Percentiles rank a stretch among this genome's conserved stretches.
These are phyloP conservation scores for Jamesozyma rosinii DNA, from an alignment of 805 yeast genomes.

Conservation along the genomic window DNA sequence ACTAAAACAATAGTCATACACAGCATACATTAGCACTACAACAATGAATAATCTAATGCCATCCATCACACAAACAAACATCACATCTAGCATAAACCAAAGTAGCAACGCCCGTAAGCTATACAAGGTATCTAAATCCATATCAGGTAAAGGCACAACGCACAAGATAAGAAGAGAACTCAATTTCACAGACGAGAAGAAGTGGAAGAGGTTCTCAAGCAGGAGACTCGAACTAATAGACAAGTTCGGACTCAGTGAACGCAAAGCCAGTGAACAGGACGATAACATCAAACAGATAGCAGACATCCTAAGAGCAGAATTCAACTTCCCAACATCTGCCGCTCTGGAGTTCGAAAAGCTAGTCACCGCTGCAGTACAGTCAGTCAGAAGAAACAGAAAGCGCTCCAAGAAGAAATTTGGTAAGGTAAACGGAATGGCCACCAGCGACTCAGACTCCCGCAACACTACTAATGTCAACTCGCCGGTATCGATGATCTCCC, in stretches of 20 bases:
- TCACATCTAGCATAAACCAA: not conserved
- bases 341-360: conserved; percentile 75
- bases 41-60: too few relatives aligned
- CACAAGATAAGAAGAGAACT: conserved; percentile 41
- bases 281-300: conserved; percentile 73
- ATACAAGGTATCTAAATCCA: not conserved
- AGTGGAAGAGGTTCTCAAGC: conserved; percentile 88
- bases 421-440: not conserved
- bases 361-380: conserved; percentile 89
- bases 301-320: conserved; percentile 64
- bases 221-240: conserved; percentile 84
- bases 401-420: conserved; percentile 41
- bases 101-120: too few relatives aligned
- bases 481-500: not conserved
- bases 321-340: conserved; percentile 51
- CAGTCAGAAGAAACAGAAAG: conserved; percentile 82
- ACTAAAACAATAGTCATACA: too few relatives aligned
- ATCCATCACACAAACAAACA: too few relatives aligned
- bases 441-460: not conserved
- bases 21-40: too few relatives aligned
- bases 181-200: conserved; percentile 67
- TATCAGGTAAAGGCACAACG: conserved; percentile 31
- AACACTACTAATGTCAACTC: not conserved
- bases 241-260: conserved; percentile 45
- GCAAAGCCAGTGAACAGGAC: conserved; percentile 91